These are phyloP conservation scores for Hypomontagnella submonticulosa DNA, from an alignment of 495 filamentous ascomycete genomes.

Conservation along the genomic window DNA sequence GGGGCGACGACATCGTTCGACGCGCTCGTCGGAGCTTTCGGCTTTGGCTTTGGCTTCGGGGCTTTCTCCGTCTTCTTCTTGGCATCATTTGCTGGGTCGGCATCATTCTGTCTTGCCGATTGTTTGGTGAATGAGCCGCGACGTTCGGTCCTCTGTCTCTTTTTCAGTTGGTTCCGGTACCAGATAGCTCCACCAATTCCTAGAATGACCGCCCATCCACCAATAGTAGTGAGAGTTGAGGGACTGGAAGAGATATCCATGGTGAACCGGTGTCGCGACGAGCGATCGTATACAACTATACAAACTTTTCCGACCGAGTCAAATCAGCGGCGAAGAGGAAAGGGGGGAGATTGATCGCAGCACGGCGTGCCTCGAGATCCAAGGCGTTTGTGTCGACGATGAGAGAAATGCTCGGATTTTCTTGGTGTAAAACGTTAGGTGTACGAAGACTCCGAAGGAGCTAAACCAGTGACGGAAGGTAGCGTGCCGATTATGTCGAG, in stretches of 20 bases:
- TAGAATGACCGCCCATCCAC: constrained; percentile 68
- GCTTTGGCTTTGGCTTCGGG: constrained; percentile 46
- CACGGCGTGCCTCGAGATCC: constrained; percentile 31
- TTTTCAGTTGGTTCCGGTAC: constrained; percentile 44
- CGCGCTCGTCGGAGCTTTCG: constrained; percentile 36
- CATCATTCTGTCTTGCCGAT: constrained; percentile 42
- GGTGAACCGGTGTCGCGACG: constrained; percentile 30
- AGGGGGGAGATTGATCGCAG: constrained; percentile 21
- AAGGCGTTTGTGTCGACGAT: constrained; percentile 21
- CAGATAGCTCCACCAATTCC: constrained; percentile 55
- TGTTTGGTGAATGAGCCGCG: constrained; percentile 47
- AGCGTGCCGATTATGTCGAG: constrained; percentile 38
- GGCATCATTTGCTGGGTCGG: constrained; percentile 43
- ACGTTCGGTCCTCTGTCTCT: constrained; percentile 55
- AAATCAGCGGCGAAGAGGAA: constrained; percentile 10
- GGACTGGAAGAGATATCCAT: constrained; percentile 53
- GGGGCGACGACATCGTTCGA: constrained; percentile 28
- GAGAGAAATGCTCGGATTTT: constrained; percentile 14
- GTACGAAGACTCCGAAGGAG: constrained; percentile 25
- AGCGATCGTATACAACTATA: constrained; percentile 6
- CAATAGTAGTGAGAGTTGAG: constrained; percentile 57
- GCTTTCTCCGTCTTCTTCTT: constrained; percentile 49
- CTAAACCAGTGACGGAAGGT: constrained; percentile 44
- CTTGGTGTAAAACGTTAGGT: constrained; percentile 18
- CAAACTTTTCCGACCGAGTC: constrained; percentile 2